Evolutionary conservation across 73 alveolate genomes (phyloP).

Genomic region (Symbiodinium pilosum): DNA sequence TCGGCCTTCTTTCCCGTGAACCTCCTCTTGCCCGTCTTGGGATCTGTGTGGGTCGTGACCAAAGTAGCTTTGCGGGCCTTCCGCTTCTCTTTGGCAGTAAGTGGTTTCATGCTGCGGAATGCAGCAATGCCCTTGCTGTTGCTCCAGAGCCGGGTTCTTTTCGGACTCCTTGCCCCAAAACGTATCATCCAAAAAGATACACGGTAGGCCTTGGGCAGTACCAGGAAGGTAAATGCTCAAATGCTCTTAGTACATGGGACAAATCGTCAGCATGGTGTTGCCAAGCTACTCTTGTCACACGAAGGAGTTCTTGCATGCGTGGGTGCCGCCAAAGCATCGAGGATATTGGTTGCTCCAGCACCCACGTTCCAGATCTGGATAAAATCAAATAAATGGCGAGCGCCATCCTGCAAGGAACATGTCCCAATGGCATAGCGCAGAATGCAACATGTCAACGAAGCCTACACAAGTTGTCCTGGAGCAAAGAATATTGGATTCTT

Average conservation of each 20-base stretch:
- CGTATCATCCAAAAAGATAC: background rate
- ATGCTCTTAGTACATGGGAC: too few species aligned
- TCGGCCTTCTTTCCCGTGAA: background rate
- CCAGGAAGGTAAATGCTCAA: too few species aligned
- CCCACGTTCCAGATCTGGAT: conserved; percentile 11
- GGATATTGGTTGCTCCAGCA: conserved; percentile 18
- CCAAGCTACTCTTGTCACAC: background rate
- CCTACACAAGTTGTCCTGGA: background rate
- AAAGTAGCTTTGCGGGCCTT: background rate
- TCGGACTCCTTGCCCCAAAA: background rate
- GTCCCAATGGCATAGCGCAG: background rate
- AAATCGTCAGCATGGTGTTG: background rate
- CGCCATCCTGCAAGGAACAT: background rate
- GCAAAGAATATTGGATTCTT: background rate
- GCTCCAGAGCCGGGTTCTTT: background rate
- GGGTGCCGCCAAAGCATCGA: conserved; percentile 21
- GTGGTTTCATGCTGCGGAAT: background rate
- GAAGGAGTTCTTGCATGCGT: background rate
- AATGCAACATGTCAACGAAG: too few species aligned
- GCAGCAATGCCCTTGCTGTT: background rate
- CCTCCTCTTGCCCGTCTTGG: background rate
- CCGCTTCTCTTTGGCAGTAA: background rate
- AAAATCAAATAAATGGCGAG: background rate
- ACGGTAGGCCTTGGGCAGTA: background rate
- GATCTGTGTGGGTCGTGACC: background rate